A percentile compares a stretch with the other conserved stretches of the same genome.
These are phyloP conservation scores for Pythium scleroteichum DNA, from an alignment of 352 stramenopile genomes.

Conservation along the genomic window DNA sequence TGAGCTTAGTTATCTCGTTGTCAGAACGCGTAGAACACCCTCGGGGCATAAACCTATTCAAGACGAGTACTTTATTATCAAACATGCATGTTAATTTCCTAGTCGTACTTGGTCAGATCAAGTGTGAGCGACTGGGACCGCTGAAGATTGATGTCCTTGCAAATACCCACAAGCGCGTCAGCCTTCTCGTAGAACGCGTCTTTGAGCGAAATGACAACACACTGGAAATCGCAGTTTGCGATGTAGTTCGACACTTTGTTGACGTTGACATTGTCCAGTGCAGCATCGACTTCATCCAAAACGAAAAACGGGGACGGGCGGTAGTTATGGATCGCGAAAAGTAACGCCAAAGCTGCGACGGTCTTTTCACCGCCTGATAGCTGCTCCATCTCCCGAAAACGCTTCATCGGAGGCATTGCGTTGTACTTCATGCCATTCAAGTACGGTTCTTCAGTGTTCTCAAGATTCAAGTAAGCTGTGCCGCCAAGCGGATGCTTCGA, in stretches of 20 bases:
- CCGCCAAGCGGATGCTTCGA: slow-evolving; percentile 95
- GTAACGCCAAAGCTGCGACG: slow-evolving; percentile 96
- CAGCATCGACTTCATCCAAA: slow-evolving; percentile 99
- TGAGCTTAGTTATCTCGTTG: no score
- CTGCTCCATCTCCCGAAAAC: slow-evolving; percentile 98
- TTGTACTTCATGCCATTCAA: slow-evolving; percentile 99
- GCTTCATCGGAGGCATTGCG: slow-evolving; percentile 99
- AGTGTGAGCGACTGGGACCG: slow-evolving; percentile 77
- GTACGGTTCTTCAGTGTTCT: slow-evolving; percentile 95
- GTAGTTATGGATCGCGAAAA: slow-evolving; percentile 99
- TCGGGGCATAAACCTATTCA: background rate
- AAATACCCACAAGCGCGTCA: slow-evolving; percentile 92
- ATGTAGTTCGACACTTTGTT: slow-evolving; percentile 99
- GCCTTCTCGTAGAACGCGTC: slow-evolving; percentile 97
- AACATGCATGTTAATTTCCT: slow-evolving; percentile 3
- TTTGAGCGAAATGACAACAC: slow-evolving; percentile 98
- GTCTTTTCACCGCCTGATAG: slow-evolving; percentile 99
- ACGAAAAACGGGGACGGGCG: slow-evolving; percentile 97
- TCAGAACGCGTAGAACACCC: no score
- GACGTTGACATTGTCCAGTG: slow-evolving; percentile 99
- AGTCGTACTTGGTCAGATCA: slow-evolving; percentile 72
- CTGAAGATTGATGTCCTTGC: slow-evolving; percentile 78
- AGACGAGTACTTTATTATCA: slow-evolving; percentile 3
- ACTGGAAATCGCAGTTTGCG: slow-evolving; percentile 95
- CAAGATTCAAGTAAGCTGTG: slow-evolving; percentile 82